Conservation (phyloP, 441 rosid genomes). For the Sinapis alba region DNA sequence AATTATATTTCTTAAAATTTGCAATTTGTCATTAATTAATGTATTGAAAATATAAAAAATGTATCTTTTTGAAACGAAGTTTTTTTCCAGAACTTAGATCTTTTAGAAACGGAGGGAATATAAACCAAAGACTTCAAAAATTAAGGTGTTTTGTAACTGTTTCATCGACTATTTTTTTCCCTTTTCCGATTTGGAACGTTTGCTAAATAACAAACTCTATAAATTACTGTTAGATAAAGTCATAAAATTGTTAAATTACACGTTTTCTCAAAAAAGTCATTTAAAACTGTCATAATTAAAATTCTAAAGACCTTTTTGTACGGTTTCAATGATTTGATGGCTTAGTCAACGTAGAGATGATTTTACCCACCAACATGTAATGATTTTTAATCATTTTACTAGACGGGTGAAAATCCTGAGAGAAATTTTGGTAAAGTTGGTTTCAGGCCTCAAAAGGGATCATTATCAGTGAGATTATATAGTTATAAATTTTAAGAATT, state of each 20-base stretch:
- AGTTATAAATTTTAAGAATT: too few relatives aligned
- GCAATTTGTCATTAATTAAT: too few relatives aligned
- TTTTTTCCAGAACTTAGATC: too few relatives aligned
- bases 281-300: not conserved
- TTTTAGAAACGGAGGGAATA: too few relatives aligned
- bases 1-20: too few relatives aligned
- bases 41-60: too few relatives aligned
- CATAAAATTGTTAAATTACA: too few relatives aligned
- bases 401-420: not conserved
- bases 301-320: constrained; percentile 6
- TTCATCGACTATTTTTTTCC: not conserved
- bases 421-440: not conserved
- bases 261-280: not conserved
- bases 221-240: not conserved
- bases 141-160: not conserved
- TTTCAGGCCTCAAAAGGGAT: not conserved
- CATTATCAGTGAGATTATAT: too few relatives aligned
- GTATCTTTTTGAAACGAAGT: too few relatives aligned
- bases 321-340: constrained; percentile 5
- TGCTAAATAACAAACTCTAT: not conserved
- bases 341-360: constrained; percentile 19
- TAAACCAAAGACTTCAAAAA: not conserved
- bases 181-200: not conserved
- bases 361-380: constrained; percentile 31
- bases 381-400: constrained; percentile 26